Percentiles rank a stretch among this genome's conserved stretches.
phyloP scores from a whole-genome alignment of 1,284 basidiomycete genomes.

The Schizophyllum amplum region DNA sequence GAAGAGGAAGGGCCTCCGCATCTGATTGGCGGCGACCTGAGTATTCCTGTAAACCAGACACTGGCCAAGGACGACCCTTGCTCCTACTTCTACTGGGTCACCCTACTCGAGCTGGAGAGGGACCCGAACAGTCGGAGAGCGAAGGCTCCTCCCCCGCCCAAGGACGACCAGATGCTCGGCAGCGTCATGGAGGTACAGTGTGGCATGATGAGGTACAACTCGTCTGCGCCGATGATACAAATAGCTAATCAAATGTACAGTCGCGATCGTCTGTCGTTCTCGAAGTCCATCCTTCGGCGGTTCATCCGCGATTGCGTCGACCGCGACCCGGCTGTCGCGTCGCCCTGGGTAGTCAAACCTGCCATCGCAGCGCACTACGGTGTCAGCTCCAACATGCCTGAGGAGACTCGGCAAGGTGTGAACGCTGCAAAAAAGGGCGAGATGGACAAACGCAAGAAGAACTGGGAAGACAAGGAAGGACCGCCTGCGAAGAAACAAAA shows the following conservation, averaged over 20 bases:
- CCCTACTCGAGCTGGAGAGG: conserved; percentile 72
- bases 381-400: conserved; percentile 78
- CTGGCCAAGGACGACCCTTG: conserved; percentile 70
- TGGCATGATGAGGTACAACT: conserved; percentile 62
- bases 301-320: conserved; percentile 93
- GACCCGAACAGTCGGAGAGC: conserved; percentile 50
- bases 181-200: conserved; percentile 79
- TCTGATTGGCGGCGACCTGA: conserved; percentile 74
- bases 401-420: conserved; percentile 74
- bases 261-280: conserved; percentile 91
- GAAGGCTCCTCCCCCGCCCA: conserved; percentile 31
- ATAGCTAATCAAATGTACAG: conserved; percentile 31
- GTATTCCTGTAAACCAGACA: conserved; percentile 65
- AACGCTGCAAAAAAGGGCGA: conserved; percentile 78
- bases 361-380: conserved; percentile 77
- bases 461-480: conserved; percentile 79
- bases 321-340: conserved; percentile 84
- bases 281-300: conserved; percentile 91
- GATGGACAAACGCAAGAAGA: conserved; percentile 83
- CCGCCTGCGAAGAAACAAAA: conserved; percentile 75
- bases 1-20: conserved; percentile 46
- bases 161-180: conserved; percentile 53
- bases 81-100: conserved; percentile 83
- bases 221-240: conserved; percentile 3
- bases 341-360: conserved; percentile 92